Base-by-base conservation (phyloP, 495 filamentous ascomycete species). In the Lasiosphaeria ovina region DNA sequence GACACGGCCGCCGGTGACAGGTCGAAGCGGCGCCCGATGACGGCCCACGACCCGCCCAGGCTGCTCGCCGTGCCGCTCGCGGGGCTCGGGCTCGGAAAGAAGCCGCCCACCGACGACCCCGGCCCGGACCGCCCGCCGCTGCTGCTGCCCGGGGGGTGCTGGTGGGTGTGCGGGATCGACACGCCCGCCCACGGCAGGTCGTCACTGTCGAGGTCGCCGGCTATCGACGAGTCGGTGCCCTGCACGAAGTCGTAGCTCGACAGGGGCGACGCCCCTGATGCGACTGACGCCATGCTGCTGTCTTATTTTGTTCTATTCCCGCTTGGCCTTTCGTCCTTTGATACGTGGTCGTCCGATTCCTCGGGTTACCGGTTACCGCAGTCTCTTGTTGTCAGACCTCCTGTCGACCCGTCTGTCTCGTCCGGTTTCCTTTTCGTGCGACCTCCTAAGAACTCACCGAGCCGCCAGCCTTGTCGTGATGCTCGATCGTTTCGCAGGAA, bases 41-140 rank as follows among this genome's bases (percentile, higher is more conserved):
- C 62, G 34, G 67, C 74, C 72, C 75, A 80, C 14, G 70, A 70
- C 52, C 76, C 73, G 33, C 72, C 70, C 51, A 79, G 63, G 45
- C 73, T 77, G 48, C 24, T 24, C 24, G 24, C 24, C 24, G 72
- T 70, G 64, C 70, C 72, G 45, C 56, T 58, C 32, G 55, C 42
- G 11, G 69, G 44, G 24, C 24, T 64, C 10, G 77, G 77, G 51
- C 77, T 80, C 32, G 77, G 69, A 54, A 74, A 68, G 62, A 74
- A 77, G 32, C 52, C 61, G 38, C 66, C 68, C 24, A 24, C 24
- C 24, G 24, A 24, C 24, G 24, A 24, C 24, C 24, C 24, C 24
- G 24, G 24, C 1, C 24, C 24, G 24, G 24, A 24, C 24, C 24
- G 24, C 24, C 24, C 24, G 24, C 24, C 24, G 24, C 24, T 24